A percentile compares a stretch with the other conserved stretches of the same genome.
Evolutionary conservation across 2,329 filamentous ascomycete genomes (phyloP).

Genomic region (Metarhizium humberi): DNA sequence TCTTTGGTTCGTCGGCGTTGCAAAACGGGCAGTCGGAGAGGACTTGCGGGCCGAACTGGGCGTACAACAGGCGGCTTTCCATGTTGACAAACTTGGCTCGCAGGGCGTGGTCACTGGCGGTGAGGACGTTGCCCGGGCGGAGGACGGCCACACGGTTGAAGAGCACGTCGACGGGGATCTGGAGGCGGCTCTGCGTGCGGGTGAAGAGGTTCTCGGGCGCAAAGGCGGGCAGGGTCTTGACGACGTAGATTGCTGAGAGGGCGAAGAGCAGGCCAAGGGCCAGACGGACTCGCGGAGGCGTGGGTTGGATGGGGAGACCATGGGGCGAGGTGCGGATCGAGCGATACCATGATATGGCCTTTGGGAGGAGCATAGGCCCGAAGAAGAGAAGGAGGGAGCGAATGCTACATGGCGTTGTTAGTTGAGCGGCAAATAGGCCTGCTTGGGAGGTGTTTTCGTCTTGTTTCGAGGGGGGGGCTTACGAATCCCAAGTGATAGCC

Average conservation of each 20-base stretch:
- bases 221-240: slow-evolving; percentile 57
- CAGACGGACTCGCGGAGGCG: slow-evolving; percentile 43
- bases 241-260: slow-evolving; percentile 32
- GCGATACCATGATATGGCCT: slow-evolving; percentile 55
- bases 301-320: slow-evolving; percentile 42
- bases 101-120: slow-evolving; percentile 52
- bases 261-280: slow-evolving; percentile 51
- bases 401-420: slow-evolving; percentile 27
- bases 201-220: slow-evolving; percentile 75
- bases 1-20: slow-evolving; percentile 54
- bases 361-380: slow-evolving; percentile 63
- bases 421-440: neutral
- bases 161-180: slow-evolving; percentile 75
- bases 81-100: slow-evolving; percentile 58
- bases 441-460: neutral
- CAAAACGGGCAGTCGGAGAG: slow-evolving; percentile 78
- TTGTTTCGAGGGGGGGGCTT: neutral
- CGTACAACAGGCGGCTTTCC: slow-evolving; percentile 70
- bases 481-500: slow-evolving; percentile 10
- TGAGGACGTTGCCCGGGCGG: slow-evolving; percentile 40
- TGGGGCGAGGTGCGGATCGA: slow-evolving; percentile 37
- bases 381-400: slow-evolving; percentile 52
- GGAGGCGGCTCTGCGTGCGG: slow-evolving; percentile 69
- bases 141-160: slow-evolving; percentile 63
- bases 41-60: slow-evolving; percentile 69